Evolutionary conservation across 2,329 filamentous ascomycete genomes (phyloP).

Genomic region (Myriosclerotinia duriaeana): DNA sequence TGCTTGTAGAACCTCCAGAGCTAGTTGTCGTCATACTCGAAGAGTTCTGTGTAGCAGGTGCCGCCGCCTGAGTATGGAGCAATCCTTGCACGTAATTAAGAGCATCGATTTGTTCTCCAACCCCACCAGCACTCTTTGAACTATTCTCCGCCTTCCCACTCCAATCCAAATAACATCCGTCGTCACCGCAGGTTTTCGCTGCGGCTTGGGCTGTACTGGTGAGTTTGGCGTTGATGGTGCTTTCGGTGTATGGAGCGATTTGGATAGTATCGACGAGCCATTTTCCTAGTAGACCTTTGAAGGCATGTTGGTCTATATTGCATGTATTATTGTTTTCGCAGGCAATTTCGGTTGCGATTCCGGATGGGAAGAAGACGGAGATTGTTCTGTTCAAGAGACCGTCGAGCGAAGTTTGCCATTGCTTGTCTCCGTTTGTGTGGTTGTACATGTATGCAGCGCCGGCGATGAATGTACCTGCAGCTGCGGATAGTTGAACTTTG

Average conservation of each 20-base stretch:
- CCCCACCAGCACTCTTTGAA: conserved; percentile 29
- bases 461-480: no score
- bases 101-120: conserved; percentile 55
- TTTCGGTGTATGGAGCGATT: conserved; percentile 25
- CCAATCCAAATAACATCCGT: conserved; percentile 67
- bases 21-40: conserved; percentile 34
- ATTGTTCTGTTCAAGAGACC: no score
- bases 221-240: conserved; percentile 58
- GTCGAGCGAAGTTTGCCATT: no score
- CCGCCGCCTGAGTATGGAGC: conserved; percentile 38
- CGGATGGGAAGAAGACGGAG: no score
- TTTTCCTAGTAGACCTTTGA: no score
- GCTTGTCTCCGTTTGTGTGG: no score
- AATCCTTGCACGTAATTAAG: conserved; percentile 50
- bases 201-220: conserved; percentile 58
- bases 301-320: no score
- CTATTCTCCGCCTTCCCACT: conserved; percentile 53
- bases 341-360: no score
- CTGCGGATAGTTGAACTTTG: no score
- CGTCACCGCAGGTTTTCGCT: conserved; percentile 60
- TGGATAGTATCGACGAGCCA: no score
- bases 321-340: no score
- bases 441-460: no score
- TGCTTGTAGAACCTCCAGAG: background rate
- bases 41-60: conserved; percentile 49